phyloP scores from a whole-genome alignment of 768 basidiomycete genomes.

The Hericium rajendrae region DNA sequence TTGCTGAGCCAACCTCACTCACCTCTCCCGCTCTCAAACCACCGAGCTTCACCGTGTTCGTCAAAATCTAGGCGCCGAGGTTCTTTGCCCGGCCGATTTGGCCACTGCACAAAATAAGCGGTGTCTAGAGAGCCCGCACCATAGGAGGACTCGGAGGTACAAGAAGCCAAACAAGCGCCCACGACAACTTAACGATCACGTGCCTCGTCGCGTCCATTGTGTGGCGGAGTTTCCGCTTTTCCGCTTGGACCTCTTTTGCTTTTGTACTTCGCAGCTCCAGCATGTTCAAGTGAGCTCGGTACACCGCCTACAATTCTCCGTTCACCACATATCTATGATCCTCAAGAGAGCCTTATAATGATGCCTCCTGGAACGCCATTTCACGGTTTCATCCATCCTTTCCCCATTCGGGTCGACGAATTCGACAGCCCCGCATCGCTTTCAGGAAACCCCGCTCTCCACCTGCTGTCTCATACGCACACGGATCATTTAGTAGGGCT shows the following conservation, averaged over 20 bases:
- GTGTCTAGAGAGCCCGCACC: too few species aligned
- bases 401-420: constrained; percentile 77
- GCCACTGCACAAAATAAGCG: too few species aligned
- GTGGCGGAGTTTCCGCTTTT: background rate
- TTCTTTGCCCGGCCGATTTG: too few species aligned
- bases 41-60: too few species aligned
- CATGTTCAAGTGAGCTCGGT: background rate
- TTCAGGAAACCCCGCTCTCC: constrained; percentile 35
- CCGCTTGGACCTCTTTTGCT: background rate
- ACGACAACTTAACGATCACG: too few species aligned
- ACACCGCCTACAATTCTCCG: background rate
- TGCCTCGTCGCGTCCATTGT: too few species aligned
- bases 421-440: constrained; percentile 41
- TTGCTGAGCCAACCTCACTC: too few species aligned
- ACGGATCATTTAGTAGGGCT: constrained; percentile 81
- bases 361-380: constrained; percentile 78
- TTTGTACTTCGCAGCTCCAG: background rate
- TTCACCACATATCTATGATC: too few species aligned
- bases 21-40: too few species aligned
- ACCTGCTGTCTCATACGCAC: constrained; percentile 86
- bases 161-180: too few species aligned
- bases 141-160: too few species aligned
- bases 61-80: too few species aligned
- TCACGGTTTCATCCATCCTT: constrained; percentile 68
- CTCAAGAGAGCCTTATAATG: background rate